These are phyloP conservation scores for Kentomonas sorsogonicus DNA, from an alignment of 208 protist genomes.

Conservation along the genomic window DNA sequence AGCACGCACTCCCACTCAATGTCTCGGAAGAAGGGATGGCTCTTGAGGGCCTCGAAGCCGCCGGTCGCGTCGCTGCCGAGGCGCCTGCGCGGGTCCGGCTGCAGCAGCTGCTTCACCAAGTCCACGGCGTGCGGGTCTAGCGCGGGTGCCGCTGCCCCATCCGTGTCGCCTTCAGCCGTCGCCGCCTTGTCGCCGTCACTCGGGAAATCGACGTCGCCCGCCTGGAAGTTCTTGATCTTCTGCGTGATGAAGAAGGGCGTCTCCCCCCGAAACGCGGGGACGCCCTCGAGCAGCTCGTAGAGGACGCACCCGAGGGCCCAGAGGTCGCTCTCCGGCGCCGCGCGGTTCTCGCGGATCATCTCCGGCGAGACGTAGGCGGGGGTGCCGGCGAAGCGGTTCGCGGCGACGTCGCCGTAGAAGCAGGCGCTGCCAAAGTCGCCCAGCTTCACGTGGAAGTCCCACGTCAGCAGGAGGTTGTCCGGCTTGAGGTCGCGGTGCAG, in stretches of 20 bases:
- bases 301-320: slow-evolving; percentile 99
- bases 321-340: slow-evolving; percentile 91
- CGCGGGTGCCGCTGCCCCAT: background rate
- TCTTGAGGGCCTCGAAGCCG: slow-evolving; percentile 76
- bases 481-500: slow-evolving; percentile 84
- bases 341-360: slow-evolving; percentile 79
- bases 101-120: slow-evolving; percentile 75
- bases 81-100: slow-evolving; percentile 49
- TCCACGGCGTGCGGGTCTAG: slow-evolving; percentile 33
- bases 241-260: slow-evolving; percentile 59
- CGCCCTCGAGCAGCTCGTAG: slow-evolving; percentile 57
- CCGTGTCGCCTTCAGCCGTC: background rate
- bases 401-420: slow-evolving; percentile 57
- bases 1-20: slow-evolving; percentile 61
- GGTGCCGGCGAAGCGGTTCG: slow-evolving; percentile 67
- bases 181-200: slow-evolving; percentile 12
- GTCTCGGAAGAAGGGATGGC: slow-evolving; percentile 77
- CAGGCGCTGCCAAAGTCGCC: slow-evolving; percentile 73
- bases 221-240: slow-evolving; percentile 37
- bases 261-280: slow-evolving; percentile 45
- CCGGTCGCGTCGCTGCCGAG: slow-evolving; percentile 60
- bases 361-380: slow-evolving; percentile 77
- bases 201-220: slow-evolving; percentile 9
- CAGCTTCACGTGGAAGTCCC: slow-evolving; percentile 59
- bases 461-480: slow-evolving; percentile 81